A percentile compares a stretch with the other conserved stretches of the same genome.
These are phyloP conservation scores for Ogataea kodamae DNA, from an alignment of 805 yeast genomes.

Conservation along the genomic window DNA sequence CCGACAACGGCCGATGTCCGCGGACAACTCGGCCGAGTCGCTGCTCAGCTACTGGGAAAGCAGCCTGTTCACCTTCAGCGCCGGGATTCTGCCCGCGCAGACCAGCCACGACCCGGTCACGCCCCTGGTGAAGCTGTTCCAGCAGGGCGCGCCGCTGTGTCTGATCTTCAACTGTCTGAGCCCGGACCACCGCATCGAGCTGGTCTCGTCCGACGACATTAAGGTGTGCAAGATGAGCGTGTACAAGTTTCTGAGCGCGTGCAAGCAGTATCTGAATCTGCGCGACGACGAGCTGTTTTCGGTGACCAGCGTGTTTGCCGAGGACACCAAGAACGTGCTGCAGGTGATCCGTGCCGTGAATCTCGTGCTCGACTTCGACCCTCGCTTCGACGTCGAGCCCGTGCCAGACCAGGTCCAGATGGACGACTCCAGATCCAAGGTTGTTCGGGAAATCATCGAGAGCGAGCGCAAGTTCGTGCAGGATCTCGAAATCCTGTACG, in stretches of 20 bases:
- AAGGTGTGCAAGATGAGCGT: conserved; percentile 84
- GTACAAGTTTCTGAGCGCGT: conserved; percentile 84
- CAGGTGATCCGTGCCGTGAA: conserved; percentile 72
- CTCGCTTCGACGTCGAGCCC: conserved; percentile 9
- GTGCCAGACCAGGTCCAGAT: conserved; percentile 29
- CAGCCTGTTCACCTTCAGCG: conserved; percentile 59
- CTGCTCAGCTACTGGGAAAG: conserved; percentile 31
- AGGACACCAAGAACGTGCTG: conserved; percentile 71
- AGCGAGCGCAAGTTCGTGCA: conserved; percentile 92
- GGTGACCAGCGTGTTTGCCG: conserved; percentile 83
- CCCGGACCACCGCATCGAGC: conserved; percentile 48
- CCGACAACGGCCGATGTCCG: conserved; percentile 4
- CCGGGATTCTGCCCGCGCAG: conserved; percentile 73
- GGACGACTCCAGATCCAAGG: conserved; percentile 65
- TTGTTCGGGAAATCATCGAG: conserved; percentile 77
- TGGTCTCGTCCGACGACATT: conserved; percentile 74
- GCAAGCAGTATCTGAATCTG: conserved; percentile 68
- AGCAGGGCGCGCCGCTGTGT: conserved; percentile 91
- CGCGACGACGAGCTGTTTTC: conserved; percentile 84
- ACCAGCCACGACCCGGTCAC: conserved; percentile 88
- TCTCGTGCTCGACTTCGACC: conserved; percentile 31
- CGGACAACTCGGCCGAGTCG: conserved; percentile 14
- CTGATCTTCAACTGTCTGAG: conserved; percentile 69
- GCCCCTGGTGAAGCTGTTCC: conserved; percentile 80
- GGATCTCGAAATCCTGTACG: conserved; percentile 73